Evolutionary conservation across 306 rosid genomes (phyloP).

Genomic region (Quercus agrifolia): DNA sequence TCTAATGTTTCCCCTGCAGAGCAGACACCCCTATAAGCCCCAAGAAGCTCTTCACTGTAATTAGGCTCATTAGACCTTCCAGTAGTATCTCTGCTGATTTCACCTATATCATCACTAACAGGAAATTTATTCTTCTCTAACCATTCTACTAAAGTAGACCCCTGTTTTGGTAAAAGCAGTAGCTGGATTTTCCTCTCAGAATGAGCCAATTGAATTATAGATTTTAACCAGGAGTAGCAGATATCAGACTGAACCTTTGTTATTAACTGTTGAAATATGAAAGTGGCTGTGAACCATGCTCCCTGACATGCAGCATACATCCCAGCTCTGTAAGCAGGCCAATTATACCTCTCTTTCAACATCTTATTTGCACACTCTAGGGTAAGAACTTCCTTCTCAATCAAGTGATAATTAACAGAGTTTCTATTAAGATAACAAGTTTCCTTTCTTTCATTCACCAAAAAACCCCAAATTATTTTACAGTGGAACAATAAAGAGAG

Average conservation of each 20-base stretch:
- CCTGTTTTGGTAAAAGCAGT: slow-evolving; percentile 27
- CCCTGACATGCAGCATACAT: slow-evolving; percentile 51
- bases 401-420: slow-evolving; percentile 14
- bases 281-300: slow-evolving; percentile 39
- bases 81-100: slow-evolving; percentile 17
- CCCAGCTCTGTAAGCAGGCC: slow-evolving; percentile 55
- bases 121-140: slow-evolving; percentile 27
- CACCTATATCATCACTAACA: slow-evolving; percentile 13
- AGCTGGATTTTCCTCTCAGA: slow-evolving; percentile 43
- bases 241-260: slow-evolving; percentile 34
- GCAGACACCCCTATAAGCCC: slow-evolving; percentile 36
- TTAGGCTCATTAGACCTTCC: slow-evolving; percentile 9
- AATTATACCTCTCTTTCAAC: slow-evolving; percentile 29
- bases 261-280: slow-evolving; percentile 36
- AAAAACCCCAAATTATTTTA: slow-evolving; percentile 39
- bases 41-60: slow-evolving; percentile 31
- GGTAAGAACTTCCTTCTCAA: slow-evolving; percentile 33
- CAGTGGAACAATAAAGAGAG: slow-evolving; percentile 46
- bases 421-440: neutral
- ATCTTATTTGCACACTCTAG: slow-evolving; percentile 32
- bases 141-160: slow-evolving; percentile 28
- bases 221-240: slow-evolving; percentile 44
- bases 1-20: slow-evolving; percentile 52
- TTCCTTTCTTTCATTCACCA: slow-evolving; percentile 25
- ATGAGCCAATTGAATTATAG: slow-evolving; percentile 42